Evolutionary conservation across 768 basidiomycete species (phyloP), one percentile per base, ranked within the genome.

Genomic region (Boletus bicolor): DNA sequence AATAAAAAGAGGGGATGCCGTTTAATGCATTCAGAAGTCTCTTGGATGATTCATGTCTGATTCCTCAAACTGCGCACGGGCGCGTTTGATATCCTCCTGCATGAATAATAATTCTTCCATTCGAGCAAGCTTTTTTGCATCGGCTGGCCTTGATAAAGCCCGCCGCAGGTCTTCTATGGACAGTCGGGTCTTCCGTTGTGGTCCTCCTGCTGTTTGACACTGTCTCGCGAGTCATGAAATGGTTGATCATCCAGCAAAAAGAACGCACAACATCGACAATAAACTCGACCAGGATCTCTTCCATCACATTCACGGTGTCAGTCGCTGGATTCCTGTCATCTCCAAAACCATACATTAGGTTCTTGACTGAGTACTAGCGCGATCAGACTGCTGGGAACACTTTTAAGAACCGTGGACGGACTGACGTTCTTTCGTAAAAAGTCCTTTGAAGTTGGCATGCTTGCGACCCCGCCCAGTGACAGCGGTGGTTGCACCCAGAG

Each of bases 61-160:
- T 59, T 79, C 80, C 50, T 84, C 83, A 60, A 93, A 93, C 65
- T 91, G 87, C 11, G 84, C 85, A 44, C 87, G 82, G 5, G 91
- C 93, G 9, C 91, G 84, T 68, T 93, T 91, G 72, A 95, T 94
- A 64, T 93, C 93, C 68, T 93, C 91, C 68, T 93, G 91, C 88
- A 93, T 92, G 76, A 92, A 93, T 35, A 95, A 67, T 36, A 96
- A 73, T 67, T 96, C 93, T 69, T 96, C 93, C 84, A 95, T 86
- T 53, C 93, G 80, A 17, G 93, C 92, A 24, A 95, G 80, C 69
- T 95, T 95, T 73, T 93, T 93, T 34, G 89, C 86, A 65, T 95
- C 93, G n/a, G 89, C 89, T 3, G 89, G 87, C 47, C 86, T 78
- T 28, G 91, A 90, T 24, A 96, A 74, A 7, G 83, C 89, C 55